Evolutionary conservation across 345 rosid species (phyloP), one percentile per base, ranked within the genome.

Genomic region (Eucalyptus leucophloia): DNA sequence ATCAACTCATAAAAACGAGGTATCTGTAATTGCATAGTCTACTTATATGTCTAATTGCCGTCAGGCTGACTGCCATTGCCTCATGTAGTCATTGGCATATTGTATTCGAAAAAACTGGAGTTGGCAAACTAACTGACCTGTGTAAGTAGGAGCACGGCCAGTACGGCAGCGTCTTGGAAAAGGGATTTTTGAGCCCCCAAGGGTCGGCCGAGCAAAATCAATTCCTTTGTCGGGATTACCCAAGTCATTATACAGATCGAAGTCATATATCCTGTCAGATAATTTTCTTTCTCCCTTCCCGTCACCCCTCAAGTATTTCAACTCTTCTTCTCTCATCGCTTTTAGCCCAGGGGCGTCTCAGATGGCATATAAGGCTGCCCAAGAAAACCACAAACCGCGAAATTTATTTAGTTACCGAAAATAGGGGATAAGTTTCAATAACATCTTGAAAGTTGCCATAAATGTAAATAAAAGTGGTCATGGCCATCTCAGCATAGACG

Each of bases 151-250:
- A 44, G 24, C 30, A 32, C 99, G 98, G 69, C 99, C 99, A 1
- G 99, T 98, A 12, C 98, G 97, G 90, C 99, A 98, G 58, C 99
- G 93, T 91, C 99, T 96, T 14, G 99, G 99, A 89, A 94, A 98
- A 18, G 99, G 98, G 40, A 93, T 90, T 30, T 91, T 89, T 30
- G 92, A 91, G 47, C 99, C 99, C 4, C 99, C 99, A 8, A 98
- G 95, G 17, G 67, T 83, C 5, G 99, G 99, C 81, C 99, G 94
- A 21, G 91, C 92, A 45, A 92, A 95, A 23, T 94, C 97, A 17
- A 87, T 82, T 1, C 96, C 95, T 88, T 67, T 95, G 91, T 98
- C 99, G 1, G 99, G 99, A 88, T 97, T 98, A 65, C 99, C 99
- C 90, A 98, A 89, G 91, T 98, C 99, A 90, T 98, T 97, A 90